phyloP scores from a whole-genome alignment of 2,329 filamentous ascomycete species.

The Zymoseptoria ardabiliae region DNA sequence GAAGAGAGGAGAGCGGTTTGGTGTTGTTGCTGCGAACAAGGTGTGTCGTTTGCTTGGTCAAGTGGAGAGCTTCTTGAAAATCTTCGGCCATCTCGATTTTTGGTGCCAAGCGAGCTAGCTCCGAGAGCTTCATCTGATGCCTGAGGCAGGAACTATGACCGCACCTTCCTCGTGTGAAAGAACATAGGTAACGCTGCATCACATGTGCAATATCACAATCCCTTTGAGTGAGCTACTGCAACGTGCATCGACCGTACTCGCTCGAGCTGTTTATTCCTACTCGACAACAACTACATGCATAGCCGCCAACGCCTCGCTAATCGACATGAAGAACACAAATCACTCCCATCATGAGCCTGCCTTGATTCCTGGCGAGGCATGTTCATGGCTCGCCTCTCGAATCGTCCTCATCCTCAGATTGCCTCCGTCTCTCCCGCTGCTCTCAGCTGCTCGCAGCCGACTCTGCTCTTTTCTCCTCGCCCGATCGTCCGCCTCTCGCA shows the following conservation, averaged over 20 bases:
- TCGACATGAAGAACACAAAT: background rate
- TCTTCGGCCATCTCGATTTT: background rate
- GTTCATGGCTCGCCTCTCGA: constrained; percentile 5
- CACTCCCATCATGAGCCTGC: constrained; percentile 1
- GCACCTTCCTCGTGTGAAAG: background rate
- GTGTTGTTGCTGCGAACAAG: background rate
- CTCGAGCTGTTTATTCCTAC: background rate
- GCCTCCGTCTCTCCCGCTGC: background rate
- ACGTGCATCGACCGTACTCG: too few relatives aligned
- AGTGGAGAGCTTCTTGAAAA: background rate
- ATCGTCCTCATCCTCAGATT: constrained; percentile 5
- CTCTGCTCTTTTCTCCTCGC: constrained; percentile 19
- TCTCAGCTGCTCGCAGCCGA: constrained; percentile 3
- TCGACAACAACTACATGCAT: background rate
- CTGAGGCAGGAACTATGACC: background rate
- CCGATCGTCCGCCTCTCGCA: constrained; percentile 28
- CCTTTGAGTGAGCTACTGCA: too few relatives aligned
- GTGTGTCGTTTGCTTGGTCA: background rate
- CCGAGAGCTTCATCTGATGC: background rate
- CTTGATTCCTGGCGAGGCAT: background rate
- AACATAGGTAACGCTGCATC: too few relatives aligned
- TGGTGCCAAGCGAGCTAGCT: background rate
- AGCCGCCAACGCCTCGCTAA: constrained; percentile 9
- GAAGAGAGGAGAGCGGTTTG: background rate
- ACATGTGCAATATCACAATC: too few relatives aligned